Conservation (phyloP, 2,329 filamentous ascomycete genomes). For the Xylariomycetidae sp. region DNA sequence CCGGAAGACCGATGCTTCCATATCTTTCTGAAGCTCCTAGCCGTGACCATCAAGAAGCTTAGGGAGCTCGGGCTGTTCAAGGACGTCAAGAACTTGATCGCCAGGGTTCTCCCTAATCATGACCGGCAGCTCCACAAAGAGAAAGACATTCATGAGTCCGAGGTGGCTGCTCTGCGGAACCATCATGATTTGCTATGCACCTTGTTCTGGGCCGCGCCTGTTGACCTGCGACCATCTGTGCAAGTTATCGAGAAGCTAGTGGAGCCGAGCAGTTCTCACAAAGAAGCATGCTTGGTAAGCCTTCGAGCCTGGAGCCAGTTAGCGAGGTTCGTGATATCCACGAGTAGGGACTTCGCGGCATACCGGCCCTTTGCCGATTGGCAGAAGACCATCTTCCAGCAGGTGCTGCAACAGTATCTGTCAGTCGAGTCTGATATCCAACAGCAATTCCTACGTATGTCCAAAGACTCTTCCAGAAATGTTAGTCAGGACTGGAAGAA, state of each 20-base stretch:
- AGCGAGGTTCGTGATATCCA: conserved; percentile 50
- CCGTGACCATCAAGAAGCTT: conserved; percentile 48
- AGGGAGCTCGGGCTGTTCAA: conserved; percentile 42
- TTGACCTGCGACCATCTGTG: conserved; percentile 45
- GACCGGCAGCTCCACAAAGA: conserved; percentile 59
- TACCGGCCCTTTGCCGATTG: conserved; percentile 48
- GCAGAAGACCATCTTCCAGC: conserved; percentile 52
- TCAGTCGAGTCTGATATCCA: conserved; percentile 51
- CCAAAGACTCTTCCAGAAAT: conserved; percentile 32
- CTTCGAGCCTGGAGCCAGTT: conserved; percentile 58
- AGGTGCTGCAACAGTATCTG: conserved; percentile 51
- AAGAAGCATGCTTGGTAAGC: conserved; percentile 60
- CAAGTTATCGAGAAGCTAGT: conserved; percentile 55
- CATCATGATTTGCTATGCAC: conserved; percentile 64
- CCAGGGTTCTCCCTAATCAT: conserved; percentile 60
- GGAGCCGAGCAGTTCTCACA: conserved; percentile 53
- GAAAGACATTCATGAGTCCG: conserved; percentile 50
- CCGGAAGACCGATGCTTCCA: conserved; percentile 59
- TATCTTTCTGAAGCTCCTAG: conserved; percentile 60
- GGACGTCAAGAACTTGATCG: conserved; percentile 54
- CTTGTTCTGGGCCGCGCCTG: conserved; percentile 58
- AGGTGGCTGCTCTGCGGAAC: conserved; percentile 59
- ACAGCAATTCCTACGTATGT: conserved; percentile 45
- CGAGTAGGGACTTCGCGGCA: conserved; percentile 32
- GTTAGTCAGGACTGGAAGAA: conserved; percentile 39